Percentiles rank a stretch among this genome's conserved stretches.
Evolutionary conservation across 2,329 filamentous ascomycete species (phyloP).

Genomic region (Aureobasidium lini): DNA sequence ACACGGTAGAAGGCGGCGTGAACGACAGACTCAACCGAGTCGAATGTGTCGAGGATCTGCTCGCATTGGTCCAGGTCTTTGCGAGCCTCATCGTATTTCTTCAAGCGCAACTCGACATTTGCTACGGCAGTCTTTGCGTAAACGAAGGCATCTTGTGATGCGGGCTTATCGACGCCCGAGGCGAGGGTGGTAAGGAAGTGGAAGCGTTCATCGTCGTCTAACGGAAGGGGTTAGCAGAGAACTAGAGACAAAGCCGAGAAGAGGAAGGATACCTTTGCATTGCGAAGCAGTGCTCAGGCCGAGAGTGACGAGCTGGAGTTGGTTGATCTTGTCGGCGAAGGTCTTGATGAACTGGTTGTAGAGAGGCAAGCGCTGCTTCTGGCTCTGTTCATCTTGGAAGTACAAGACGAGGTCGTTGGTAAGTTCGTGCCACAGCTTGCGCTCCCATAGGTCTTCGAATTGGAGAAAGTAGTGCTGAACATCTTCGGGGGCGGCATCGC

Average conservation of each 20-base stretch:
- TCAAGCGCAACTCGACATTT: slow-evolving; percentile 72
- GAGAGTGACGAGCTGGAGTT: slow-evolving; percentile 89
- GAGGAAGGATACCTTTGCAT: slow-evolving; percentile 56
- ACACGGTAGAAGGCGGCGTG: slow-evolving; percentile 95
- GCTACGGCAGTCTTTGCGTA: slow-evolving; percentile 89
- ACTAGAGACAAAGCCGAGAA: background rate
- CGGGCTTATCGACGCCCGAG: slow-evolving; percentile 82
- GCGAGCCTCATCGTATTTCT: slow-evolving; percentile 72
- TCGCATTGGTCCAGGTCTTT: slow-evolving; percentile 83
- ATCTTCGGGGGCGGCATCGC: slow-evolving; percentile 78
- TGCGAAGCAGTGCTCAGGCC: slow-evolving; percentile 81
- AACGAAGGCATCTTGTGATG: slow-evolving; percentile 91
- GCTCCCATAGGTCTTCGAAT: slow-evolving; percentile 96
- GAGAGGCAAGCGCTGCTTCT: slow-evolving; percentile 74
- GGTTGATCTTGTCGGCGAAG: slow-evolving; percentile 98
- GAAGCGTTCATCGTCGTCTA: slow-evolving; percentile 81
- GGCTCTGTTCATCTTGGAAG: slow-evolving; percentile 77
- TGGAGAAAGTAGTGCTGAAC: slow-evolving; percentile 80
- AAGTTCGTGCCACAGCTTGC: slow-evolving; percentile 98
- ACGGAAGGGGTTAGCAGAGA: slow-evolving; percentile 22
- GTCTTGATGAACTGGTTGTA: slow-evolving; percentile 93
- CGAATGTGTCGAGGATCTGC: slow-evolving; percentile 80
- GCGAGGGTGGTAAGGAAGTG: slow-evolving; percentile 76
- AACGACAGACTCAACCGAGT: slow-evolving; percentile 90
- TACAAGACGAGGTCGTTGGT: slow-evolving; percentile 82